These are phyloP conservation scores for Linderniella brevidens DNA, from an alignment of 257 asterid genomes.

Conservation along the genomic window DNA sequence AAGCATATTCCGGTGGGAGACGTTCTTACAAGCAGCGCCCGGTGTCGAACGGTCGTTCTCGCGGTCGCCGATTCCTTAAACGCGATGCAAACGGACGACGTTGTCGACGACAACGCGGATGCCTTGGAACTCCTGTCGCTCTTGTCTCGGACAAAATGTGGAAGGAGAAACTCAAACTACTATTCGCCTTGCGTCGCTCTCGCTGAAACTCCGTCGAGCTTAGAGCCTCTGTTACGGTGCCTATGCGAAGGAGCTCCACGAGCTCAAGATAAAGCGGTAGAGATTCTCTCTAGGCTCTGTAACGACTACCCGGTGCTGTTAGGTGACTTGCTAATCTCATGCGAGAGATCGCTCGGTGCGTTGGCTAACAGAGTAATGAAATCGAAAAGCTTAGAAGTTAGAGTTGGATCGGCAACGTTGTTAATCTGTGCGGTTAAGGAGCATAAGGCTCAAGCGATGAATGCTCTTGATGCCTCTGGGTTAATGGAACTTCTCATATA, in stretches of 20 bases:
- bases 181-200: slow-evolving; percentile 84
- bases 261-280: slow-evolving; percentile 82
- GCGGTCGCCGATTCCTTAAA: slow-evolving; percentile 52
- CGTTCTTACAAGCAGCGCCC: slow-evolving; percentile 42
- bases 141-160: slow-evolving; percentile 55
- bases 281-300: slow-evolving; percentile 62
- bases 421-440: slow-evolving; percentile 67
- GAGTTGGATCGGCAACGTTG: slow-evolving; percentile 56
- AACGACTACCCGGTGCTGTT: slow-evolving; percentile 54
- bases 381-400: slow-evolving; percentile 50
- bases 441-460: slow-evolving; percentile 30
- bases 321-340: slow-evolving; percentile 48
- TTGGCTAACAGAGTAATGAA: slow-evolving; percentile 56
- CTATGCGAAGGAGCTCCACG: slow-evolving; percentile 58
- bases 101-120: slow-evolving; percentile 35
- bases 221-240: slow-evolving; percentile 62
- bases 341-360: slow-evolving; percentile 56
- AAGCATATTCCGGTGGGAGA: slow-evolving; percentile 58
- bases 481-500: slow-evolving; percentile 47
- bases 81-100: slow-evolving; percentile 43
- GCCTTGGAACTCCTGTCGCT: slow-evolving; percentile 81
- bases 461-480: slow-evolving; percentile 56
- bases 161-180: slow-evolving; percentile 30
- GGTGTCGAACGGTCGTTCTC: slow-evolving; percentile 50
- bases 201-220: slow-evolving; percentile 67